Evolutionary conservation across 2,329 filamentous ascomycete genomes (phyloP).

Genomic region (Cadophora sp.): DNA sequence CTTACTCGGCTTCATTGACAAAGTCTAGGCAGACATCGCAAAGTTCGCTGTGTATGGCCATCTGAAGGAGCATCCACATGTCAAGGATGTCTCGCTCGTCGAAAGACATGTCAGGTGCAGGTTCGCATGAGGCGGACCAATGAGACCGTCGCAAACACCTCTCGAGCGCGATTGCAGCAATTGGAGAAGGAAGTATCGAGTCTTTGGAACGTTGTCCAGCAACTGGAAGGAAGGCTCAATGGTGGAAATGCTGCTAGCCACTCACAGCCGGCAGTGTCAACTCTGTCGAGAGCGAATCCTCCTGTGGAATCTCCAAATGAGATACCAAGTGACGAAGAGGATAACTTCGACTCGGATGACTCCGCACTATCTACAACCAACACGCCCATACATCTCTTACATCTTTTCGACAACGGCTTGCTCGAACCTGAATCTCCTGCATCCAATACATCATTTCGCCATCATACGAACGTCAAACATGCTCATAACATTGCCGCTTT

Average conservation of each 20-base stretch:
- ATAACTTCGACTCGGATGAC: slow-evolving; percentile 14
- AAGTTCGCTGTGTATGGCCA: slow-evolving; percentile 24
- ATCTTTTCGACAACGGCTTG: slow-evolving; percentile 19
- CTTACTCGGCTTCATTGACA: not conserved
- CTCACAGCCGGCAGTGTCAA: not conserved
- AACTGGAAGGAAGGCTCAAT: slow-evolving; percentile 15
- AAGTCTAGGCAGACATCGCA: slow-evolving; percentile 14
- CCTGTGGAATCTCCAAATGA: slow-evolving; percentile 7
- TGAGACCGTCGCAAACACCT: slow-evolving; percentile 6
- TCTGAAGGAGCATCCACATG: slow-evolving; percentile 11
- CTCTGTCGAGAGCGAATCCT: not conserved
- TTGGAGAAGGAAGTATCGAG: slow-evolving; percentile 18
- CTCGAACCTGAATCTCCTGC: slow-evolving; percentile 7
- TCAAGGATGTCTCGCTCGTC: slow-evolving; percentile 14
- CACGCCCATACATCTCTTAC: slow-evolving; percentile 17
- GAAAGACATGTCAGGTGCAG: slow-evolving; percentile 17
- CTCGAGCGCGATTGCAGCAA: slow-evolving; percentile 14
- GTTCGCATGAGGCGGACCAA: slow-evolving; percentile 14
- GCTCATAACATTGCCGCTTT: not conserved
- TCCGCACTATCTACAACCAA: slow-evolving; percentile 12
- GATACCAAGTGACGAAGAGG: slow-evolving; percentile 16
- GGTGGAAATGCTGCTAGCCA: not conserved
- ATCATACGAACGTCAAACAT: not conserved
- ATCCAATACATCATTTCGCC: not conserved
- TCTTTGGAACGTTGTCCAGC: slow-evolving; percentile 16